Percentiles rank a stretch among this genome's conserved stretches.
Conservation (phyloP, 225 moss, liverwort and hornwort species). For the Polytrichum formosum region DNA sequence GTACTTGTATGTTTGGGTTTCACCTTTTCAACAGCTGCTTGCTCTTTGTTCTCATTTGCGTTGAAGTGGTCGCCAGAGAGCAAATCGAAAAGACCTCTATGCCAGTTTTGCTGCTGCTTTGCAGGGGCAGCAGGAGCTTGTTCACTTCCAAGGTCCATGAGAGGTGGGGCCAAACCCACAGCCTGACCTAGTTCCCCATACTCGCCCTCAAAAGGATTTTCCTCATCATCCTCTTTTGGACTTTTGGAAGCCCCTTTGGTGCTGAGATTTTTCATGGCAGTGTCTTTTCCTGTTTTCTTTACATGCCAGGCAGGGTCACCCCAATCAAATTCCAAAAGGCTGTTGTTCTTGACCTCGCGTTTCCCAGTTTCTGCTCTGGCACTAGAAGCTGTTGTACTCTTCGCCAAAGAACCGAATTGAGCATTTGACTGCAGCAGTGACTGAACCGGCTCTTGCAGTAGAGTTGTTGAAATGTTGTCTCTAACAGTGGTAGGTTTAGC, state of each 20-base stretch:
- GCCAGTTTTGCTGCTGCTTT: conserved; percentile 22
- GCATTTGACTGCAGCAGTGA: not conserved
- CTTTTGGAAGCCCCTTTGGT: conserved; percentile 17
- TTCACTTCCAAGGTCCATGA: conserved; percentile 29
- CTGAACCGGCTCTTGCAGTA: not conserved
- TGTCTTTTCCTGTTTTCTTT: conserved; percentile 29
- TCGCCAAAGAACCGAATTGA: conserved; percentile 12
- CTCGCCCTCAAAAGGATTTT: conserved; percentile 49
- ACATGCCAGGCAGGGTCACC: conserved; percentile 31
- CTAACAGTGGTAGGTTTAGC: conserved; percentile 18
- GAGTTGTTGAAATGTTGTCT: conserved; percentile 13
- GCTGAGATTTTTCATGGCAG: conserved; percentile 4
- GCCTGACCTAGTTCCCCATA: conserved; percentile 58
- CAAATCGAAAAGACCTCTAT: conserved; percentile 29
- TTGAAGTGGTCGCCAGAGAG: conserved; percentile 44
- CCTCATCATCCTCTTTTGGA: conserved; percentile 29
- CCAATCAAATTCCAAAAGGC: conserved; percentile 48
- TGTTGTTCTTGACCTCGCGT: conserved; percentile 19
- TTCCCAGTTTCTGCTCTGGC: conserved; percentile 22
- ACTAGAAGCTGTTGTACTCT: conserved; percentile 8
- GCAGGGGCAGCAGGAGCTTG: conserved; percentile 21
- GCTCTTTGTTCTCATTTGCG: conserved; percentile 8
- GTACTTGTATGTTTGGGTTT: conserved; percentile 1
- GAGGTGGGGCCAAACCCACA: conserved; percentile 45
- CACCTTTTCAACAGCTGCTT: not conserved